These are phyloP conservation scores for Colletotrichum siamense DNA, from an alignment of 2,329 filamentous ascomycete genomes.

Conservation along the genomic window DNA sequence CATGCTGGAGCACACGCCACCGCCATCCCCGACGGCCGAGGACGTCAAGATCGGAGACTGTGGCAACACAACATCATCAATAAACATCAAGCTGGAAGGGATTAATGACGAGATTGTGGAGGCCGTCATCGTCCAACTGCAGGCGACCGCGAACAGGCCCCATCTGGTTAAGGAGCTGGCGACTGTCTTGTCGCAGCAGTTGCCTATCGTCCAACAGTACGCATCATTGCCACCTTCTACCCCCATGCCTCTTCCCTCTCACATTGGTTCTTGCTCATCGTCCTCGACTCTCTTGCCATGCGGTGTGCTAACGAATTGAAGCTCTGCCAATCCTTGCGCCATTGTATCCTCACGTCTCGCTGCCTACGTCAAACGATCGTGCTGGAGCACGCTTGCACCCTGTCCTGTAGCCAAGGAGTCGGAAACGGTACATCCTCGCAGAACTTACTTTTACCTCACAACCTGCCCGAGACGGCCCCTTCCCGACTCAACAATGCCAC, in stretches of 20 bases:
- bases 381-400: conserved; percentile 77
- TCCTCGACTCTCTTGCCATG: background rate
- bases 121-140: conserved; percentile 84
- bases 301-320: conserved; percentile 42
- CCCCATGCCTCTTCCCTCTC: background rate
- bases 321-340: conserved; percentile 93
- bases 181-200: conserved; percentile 74
- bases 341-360: conserved; percentile 93
- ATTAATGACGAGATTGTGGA: conserved; percentile 97
- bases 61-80: background rate
- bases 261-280: background rate
- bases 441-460: conserved; percentile 95
- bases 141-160: conserved; percentile 89
- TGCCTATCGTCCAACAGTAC: conserved; percentile 91
- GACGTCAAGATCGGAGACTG: background rate
- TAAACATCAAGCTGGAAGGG: conserved; percentile 67
- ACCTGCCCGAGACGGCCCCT: conserved; percentile 85
- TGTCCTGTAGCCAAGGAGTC: conserved; percentile 94
- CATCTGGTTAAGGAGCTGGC: conserved; percentile 95
- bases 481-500: conserved; percentile 48
- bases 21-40: conserved; percentile 37
- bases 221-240: conserved; percentile 41
- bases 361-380: conserved; percentile 85
- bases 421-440: conserved; percentile 88
- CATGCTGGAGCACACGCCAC: conserved; percentile 74